Evolutionary conservation across 345 rosid genomes (phyloP), one percentile per base, ranked within the genome.

Genomic region (Erucastrum elatum): DNA sequence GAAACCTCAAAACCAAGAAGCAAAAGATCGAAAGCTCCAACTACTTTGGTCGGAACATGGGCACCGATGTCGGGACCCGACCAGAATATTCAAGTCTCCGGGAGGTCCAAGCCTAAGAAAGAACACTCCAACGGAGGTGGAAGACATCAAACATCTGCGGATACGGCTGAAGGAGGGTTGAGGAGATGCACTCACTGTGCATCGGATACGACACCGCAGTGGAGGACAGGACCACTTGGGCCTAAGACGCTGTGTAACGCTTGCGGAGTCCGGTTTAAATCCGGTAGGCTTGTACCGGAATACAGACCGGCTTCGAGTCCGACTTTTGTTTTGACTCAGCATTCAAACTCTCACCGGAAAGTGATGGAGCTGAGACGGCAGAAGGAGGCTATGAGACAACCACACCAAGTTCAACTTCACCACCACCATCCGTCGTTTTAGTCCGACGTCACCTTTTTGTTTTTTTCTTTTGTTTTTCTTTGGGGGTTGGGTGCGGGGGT

Each of bases 251-350:
- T 91, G 4, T 91, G 96, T 37, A 91, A 91, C 64, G 94, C 94
- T 0, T 91, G 97, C 21, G 97, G 97, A 3, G 94, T 91, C n/a
- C 87, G 92, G 77, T 91, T 80, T 81, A 91, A 91, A 79, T 89
- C 92, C 60, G 96, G 96, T 29, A 72, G 94, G 55, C 89, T 91
- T 12, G 96, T 91, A 25, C 96, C 96, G 41, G 96, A 91, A 64
- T 91, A 91, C 66, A 80, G 96, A 77, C 96, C 96, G 3, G 94
- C 94, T 4, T 87, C 96, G 0, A 91, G 96, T 81, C 94, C 97
- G 0, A 91, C 94, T 3, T 91, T 91, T 33, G 88, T 89, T 26
- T 80, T 89, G 82, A 87, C 96, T 74, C 88, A 87, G 84, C 96
- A 91, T 76, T 91, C 96, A 3, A 89, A 91, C 63, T 91, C 97